Evolutionary conservation across 139 green algal species (phyloP).

Genomic region (Diplosphaera chodatii): DNA sequence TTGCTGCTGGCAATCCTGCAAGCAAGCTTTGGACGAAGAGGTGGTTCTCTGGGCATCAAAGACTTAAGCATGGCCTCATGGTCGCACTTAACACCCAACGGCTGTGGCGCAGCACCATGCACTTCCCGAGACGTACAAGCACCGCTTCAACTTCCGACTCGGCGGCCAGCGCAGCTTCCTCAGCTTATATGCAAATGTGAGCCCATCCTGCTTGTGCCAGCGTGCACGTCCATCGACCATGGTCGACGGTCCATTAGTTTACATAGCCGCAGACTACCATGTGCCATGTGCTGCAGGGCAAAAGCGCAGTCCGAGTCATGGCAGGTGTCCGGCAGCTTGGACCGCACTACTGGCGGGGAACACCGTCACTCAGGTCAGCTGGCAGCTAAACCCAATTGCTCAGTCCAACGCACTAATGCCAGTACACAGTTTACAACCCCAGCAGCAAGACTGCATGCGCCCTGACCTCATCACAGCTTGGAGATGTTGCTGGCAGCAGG

Average conservation of each 20-base stretch:
- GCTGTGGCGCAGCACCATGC: slow-evolving; percentile 35
- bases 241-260: too few relatives aligned
- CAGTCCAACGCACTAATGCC: too few relatives aligned
- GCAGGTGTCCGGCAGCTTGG: slow-evolving; percentile 13
- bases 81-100: too few relatives aligned
- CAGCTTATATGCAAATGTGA: slow-evolving; percentile 41
- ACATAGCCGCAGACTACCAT: not conserved
- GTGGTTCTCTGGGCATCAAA: too few relatives aligned
- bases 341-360: slow-evolving; percentile 28
- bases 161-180: slow-evolving; percentile 28
- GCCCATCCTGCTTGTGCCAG: not conserved
- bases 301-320: slow-evolving; percentile 37
- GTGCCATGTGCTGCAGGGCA: slow-evolving; percentile 30
- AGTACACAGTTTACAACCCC: too few relatives aligned
- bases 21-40: too few relatives aligned
- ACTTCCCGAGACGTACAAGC: slow-evolving; percentile 24
- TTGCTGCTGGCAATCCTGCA: too few relatives aligned
- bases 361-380: slow-evolving; percentile 16
- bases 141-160: slow-evolving; percentile 27
- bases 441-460: too few relatives aligned
- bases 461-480: not conserved
- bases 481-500: not conserved
- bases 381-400: too few relatives aligned
- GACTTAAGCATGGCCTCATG: too few relatives aligned
- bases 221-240: too few relatives aligned